Base-by-base conservation (phyloP, 2,329 filamentous ascomycete species). In the Aspergillus fumigatiaffinis region DNA sequence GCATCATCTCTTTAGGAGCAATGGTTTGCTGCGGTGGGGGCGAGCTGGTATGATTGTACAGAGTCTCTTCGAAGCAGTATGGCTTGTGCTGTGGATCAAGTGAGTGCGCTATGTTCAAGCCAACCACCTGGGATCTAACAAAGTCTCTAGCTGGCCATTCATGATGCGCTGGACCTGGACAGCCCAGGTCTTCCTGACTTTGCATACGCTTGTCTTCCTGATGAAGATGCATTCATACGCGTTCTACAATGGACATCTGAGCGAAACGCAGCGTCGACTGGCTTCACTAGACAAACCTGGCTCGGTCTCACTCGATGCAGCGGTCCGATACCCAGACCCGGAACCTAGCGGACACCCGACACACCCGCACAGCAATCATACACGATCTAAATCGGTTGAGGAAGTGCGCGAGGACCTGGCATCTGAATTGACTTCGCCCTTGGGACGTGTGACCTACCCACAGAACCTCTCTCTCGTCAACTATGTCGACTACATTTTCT, bases 171-270 rank as follows among this genome's bases (percentile, higher is more conserved):
- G 94, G 94, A 90, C 92, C 2, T 99, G 94, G 94, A 99, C 94
- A 0, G 88, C 93, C 2, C 94, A 97, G 71, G 94, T 99, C 42
- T 99, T 95, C 73, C 84, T 99, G 66, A 88, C 92, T 10, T 80
- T 99, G 35, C 94, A 99, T 75, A 88, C 92, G 47, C 86, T 99
- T 76, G 88, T 91, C 7, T 82, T 99, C 21, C 86, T 97, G 52
- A 99, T 99, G 94, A 99, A 99, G 80, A 94, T 97, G 86, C 94
- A 99, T 74, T 97, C 92, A 5, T 99, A 96, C 70, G 90, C 91
- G 25, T 99, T 97, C 74, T 99, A 99, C 79, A 97, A 97, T 68
- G 94, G 94, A 10, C 94, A 99, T 73, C 81, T 99, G 17, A 90
- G 89, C 64, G 91, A 94, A 73, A 95, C 91, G 0, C 85, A 95